A percentile compares a stretch with the other conserved stretches of the same genome.
phyloP scores from a whole-genome alignment of 1,284 basidiomycete genomes.

The Cronartium ribicola region DNA sequence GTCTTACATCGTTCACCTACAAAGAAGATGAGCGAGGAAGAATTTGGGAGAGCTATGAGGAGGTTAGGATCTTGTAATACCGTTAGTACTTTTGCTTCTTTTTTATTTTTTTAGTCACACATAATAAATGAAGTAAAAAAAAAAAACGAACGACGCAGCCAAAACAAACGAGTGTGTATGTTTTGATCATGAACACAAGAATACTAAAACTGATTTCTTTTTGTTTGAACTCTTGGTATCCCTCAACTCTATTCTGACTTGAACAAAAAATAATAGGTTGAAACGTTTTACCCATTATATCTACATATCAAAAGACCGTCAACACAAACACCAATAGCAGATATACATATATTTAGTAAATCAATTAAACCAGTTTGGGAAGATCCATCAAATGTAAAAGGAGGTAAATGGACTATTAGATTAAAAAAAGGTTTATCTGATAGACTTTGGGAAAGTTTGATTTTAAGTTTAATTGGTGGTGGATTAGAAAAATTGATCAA shows the following conservation, averaged over 20 bases:
- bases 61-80: slow-evolving; percentile 31
- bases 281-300: slow-evolving; percentile 78
- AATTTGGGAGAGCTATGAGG: slow-evolving; percentile 31
- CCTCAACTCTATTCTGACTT: background rate
- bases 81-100: slow-evolving; percentile 6
- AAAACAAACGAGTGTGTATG: background rate
- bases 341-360: slow-evolving; percentile 77
- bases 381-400: slow-evolving; percentile 74
- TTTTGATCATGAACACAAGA: too few relatives aligned
- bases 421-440: slow-evolving; percentile 75
- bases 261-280: slow-evolving; percentile 56
- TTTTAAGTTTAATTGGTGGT: slow-evolving; percentile 65
- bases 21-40: slow-evolving; percentile 39
- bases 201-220: too few relatives aligned
- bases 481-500: slow-evolving; percentile 72
- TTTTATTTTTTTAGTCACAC: background rate
- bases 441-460: slow-evolving; percentile 74
- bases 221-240: too few relatives aligned
- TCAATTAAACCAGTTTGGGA: slow-evolving; percentile 83
- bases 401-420: slow-evolving; percentile 87
- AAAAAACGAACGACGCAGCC: background rate
- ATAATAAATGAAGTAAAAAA: background rate
- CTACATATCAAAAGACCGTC: slow-evolving; percentile 72
- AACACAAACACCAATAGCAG: slow-evolving; percentile 68
- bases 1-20: slow-evolving; percentile 18